Percentiles rank a stretch among this genome's conserved stretches.
Evolutionary conservation across 176 grass and related monocot species (phyloP).

Genomic region (Chrysopogon serrulatus): DNA sequence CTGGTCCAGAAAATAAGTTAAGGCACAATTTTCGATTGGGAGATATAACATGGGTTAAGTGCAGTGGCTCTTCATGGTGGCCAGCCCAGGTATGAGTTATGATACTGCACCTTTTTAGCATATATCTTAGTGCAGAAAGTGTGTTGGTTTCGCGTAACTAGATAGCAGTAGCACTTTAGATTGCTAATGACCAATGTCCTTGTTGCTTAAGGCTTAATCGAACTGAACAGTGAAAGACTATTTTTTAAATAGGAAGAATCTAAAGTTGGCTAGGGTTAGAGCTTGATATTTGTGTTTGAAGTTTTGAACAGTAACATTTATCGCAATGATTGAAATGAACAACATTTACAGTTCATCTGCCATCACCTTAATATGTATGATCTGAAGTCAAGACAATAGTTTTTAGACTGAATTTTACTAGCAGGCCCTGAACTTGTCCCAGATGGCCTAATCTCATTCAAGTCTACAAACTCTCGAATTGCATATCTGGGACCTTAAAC

Average conservation of each 20-base stretch:
- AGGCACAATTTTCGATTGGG: constrained; percentile 56
- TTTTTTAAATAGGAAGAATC: background rate
- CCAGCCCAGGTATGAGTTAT: constrained; percentile 71
- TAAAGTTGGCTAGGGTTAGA: background rate
- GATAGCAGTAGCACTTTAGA: background rate
- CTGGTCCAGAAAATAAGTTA: constrained; percentile 4
- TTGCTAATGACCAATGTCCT: background rate
- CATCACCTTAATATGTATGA: background rate
- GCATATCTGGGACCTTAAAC: background rate
- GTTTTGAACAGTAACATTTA: background rate
- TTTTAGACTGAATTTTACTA: background rate
- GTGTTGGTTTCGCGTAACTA: background rate
- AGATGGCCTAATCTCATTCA: background rate
- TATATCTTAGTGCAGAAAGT: background rate
- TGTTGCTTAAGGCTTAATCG: background rate
- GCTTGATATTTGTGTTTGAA: background rate
- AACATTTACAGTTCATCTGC: background rate
- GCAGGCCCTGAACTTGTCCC: background rate
- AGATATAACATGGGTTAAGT: constrained; percentile 80
- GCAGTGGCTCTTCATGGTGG: constrained; percentile 63
- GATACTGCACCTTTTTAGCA: background rate
- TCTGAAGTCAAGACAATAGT: background rate
- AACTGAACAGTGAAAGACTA: background rate
- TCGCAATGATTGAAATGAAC: constrained; percentile 7
- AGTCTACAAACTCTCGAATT: background rate